A percentile compares a stretch with the other conserved stretches of the same genome.
Evolutionary conservation across 1,139 yeast species (phyloP).

Genomic region (Sugiyamaella pinicola): DNA sequence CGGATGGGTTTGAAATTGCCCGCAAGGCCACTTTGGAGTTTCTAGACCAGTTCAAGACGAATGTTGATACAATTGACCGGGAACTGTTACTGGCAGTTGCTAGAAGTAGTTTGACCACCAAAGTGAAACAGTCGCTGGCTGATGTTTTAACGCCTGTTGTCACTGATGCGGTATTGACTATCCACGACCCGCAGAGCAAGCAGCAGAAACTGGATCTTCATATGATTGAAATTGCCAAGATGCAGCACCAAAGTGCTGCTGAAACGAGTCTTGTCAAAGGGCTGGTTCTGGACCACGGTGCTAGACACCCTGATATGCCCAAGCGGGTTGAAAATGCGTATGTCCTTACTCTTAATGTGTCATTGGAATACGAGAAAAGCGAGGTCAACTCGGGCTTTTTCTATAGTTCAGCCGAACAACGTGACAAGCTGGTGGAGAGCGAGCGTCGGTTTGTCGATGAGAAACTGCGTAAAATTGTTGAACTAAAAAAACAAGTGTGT

Average conservation of each 20-base stretch:
- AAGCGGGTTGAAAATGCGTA: conserved; percentile 78
- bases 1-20: conserved; percentile 94
- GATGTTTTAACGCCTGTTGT: conserved; percentile 89
- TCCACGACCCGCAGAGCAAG: conserved; percentile 55
- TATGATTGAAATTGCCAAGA: conserved; percentile 97
- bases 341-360: conserved; percentile 86
- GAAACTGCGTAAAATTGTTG: conserved; percentile 86
- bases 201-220: conserved; percentile 71
- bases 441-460: conserved; percentile 96
- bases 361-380: conserved; percentile 95
- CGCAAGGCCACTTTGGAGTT: conserved; percentile 71
- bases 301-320: conserved; percentile 99
- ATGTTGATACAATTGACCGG: conserved; percentile 59
- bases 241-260: conserved; percentile 88
- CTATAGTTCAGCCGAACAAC: conserved; percentile 93
- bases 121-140: conserved; percentile 73
- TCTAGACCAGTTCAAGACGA: conserved; percentile 60
- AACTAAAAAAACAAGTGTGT: conserved; percentile 88
- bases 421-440: conserved; percentile 90
- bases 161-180: conserved; percentile 91
- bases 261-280: conserved; percentile 87
- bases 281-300: conserved; percentile 95
- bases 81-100: conserved; percentile 91
- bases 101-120: conserved; percentile 83
- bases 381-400: conserved; percentile 97